Evolutionary conservation across 2,329 filamentous ascomycete genomes (phyloP).

Genomic region (Botrytis galanthina): DNA sequence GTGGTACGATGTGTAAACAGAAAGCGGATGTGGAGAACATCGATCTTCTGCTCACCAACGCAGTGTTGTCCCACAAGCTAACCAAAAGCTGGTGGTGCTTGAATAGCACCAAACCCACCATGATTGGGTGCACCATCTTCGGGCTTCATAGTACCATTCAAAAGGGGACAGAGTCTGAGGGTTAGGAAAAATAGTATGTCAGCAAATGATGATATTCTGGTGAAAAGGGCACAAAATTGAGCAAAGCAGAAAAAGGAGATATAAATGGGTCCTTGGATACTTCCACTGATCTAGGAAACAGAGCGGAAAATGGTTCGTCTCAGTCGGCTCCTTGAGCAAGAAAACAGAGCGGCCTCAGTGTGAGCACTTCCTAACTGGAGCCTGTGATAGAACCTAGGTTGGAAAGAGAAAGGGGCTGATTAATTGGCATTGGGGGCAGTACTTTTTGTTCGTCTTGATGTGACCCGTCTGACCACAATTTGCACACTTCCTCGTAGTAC

Average conservation of each 20-base stretch:
- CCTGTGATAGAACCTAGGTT: slow-evolving; percentile 8
- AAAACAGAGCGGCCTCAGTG: slow-evolving; percentile 15
- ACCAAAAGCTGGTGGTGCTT: slow-evolving; percentile 13
- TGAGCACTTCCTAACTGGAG: not conserved
- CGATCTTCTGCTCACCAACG: not conserved
- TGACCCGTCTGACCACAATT: slow-evolving; percentile 96
- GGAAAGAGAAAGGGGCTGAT: slow-evolving; percentile 15
- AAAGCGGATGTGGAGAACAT: slow-evolving; percentile 17
- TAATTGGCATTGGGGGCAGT: slow-evolving; percentile 35
- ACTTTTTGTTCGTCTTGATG: slow-evolving; percentile 99
- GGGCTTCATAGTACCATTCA: slow-evolving; percentile 76
- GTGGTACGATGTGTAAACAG: slow-evolving; percentile 6
- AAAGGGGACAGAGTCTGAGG: slow-evolving; percentile 73
- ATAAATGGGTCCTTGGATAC: not conserved
- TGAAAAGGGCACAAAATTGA: not conserved
- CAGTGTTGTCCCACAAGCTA: not conserved
- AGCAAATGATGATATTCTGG: slow-evolving; percentile 10
- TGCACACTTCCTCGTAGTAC: slow-evolving; percentile 88
- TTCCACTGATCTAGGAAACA: not conserved
- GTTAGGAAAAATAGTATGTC: slow-evolving; percentile 6
- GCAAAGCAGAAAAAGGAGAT: not conserved
- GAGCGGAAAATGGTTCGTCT: not conserved
- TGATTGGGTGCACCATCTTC: slow-evolving; percentile 56
- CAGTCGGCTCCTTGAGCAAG: slow-evolving; percentile 21
- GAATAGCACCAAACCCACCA: slow-evolving; percentile 53